phyloP scores from a whole-genome alignment of 441 rosid species.

The Eruca vesicaria region DNA sequence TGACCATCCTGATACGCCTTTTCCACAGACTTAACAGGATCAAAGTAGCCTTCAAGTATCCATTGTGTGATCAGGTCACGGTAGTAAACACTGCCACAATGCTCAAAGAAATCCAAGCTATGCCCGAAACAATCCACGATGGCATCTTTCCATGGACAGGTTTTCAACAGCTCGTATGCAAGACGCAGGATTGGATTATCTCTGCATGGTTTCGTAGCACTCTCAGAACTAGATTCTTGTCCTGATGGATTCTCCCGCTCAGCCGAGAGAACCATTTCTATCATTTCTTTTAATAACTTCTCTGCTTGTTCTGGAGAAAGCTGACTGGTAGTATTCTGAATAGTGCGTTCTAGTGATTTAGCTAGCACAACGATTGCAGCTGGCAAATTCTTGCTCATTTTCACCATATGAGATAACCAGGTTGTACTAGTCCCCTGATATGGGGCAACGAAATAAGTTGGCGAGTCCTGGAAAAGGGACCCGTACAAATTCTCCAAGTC shows the following conservation, averaged over 20 bases:
- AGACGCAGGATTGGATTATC: constrained; percentile 20
- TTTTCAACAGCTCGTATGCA: constrained; percentile 16
- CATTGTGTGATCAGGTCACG: no score
- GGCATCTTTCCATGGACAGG: not conserved
- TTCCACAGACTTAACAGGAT: constrained; percentile 33
- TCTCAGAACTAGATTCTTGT: not conserved
- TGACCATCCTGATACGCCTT: constrained; percentile 50
- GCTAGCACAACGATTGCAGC: constrained; percentile 36
- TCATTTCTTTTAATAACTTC: not conserved
- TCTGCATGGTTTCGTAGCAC: not conserved
- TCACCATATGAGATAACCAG: not conserved
- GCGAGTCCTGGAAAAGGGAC: no score
- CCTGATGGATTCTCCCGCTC: not conserved
- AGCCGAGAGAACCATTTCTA: not conserved
- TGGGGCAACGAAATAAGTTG: no score
- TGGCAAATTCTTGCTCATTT: constrained; percentile 29
- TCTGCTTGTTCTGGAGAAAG: no score
- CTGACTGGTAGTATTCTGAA: not conserved
- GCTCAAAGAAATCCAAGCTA: constrained; percentile 38
- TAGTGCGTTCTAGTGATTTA: constrained; percentile 29
- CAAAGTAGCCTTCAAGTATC: no score
- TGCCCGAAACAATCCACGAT: constrained; percentile 50
- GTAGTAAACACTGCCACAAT: constrained; percentile 42
- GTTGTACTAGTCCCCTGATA: no score
- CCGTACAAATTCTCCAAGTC: no score